Conservation (phyloP, 2,329 filamentous ascomycete species). For the Penicillium sp. region DNA sequence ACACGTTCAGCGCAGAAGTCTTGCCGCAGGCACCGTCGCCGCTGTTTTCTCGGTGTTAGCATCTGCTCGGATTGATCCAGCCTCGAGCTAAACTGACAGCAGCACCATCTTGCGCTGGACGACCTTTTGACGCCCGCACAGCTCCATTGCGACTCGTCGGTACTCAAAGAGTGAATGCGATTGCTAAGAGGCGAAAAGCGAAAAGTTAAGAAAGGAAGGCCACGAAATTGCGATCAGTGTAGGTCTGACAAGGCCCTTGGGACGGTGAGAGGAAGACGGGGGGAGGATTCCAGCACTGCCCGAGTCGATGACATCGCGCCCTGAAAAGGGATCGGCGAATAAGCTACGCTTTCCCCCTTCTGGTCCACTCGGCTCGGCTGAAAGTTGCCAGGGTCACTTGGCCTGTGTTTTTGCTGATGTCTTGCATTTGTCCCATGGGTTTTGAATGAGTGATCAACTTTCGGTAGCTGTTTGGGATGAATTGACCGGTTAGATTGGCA, state of each 20-base stretch:
- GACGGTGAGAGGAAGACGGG: conserved; percentile 19
- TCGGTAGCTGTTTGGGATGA: background rate
- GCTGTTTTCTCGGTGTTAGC: conserved; percentile 46
- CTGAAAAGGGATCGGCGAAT: conserved; percentile 33
- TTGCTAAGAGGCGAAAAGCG: conserved; percentile 6
- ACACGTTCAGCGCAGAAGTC: conserved; percentile 94
- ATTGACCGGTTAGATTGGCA: conserved; percentile 7
- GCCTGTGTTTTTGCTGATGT: background rate
- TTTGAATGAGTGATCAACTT: background rate
- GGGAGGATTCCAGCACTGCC: conserved; percentile 24
- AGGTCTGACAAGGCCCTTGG: background rate
- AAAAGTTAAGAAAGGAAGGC: background rate
- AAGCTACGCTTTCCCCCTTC: conserved; percentile 56
- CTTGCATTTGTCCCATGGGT: background rate
- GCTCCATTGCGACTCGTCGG: conserved; percentile 42
- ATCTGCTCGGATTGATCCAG: conserved; percentile 1
- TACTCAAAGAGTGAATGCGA: conserved; percentile 3
- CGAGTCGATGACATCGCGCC: conserved; percentile 36
- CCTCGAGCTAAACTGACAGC: conserved; percentile 53
- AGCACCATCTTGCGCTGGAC: conserved; percentile 95
- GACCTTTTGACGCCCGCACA: conserved; percentile 72
- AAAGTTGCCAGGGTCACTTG: background rate
- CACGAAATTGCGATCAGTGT: background rate
- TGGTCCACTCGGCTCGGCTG: conserved; percentile 13
- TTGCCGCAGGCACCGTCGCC: conserved; percentile 96